Percentiles rank a stretch among this genome's conserved stretches.
Evolutionary conservation across 345 rosid genomes (phyloP).

Genomic region (Camelina sativa): DNA sequence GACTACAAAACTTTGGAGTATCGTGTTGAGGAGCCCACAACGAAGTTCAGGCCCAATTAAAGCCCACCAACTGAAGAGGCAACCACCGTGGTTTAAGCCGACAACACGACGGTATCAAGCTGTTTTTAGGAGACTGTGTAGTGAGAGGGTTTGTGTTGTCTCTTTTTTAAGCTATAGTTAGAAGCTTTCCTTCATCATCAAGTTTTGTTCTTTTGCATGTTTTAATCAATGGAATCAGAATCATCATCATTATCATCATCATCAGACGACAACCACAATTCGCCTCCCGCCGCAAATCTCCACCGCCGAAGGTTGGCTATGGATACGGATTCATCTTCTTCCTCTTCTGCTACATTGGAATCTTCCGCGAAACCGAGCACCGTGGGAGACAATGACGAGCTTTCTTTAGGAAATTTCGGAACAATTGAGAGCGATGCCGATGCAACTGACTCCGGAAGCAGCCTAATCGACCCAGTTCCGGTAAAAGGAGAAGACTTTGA

Average conservation of each 20-base stretch:
- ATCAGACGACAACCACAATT: conserved; percentile 48
- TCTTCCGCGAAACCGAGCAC: conserved; percentile 10
- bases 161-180: conserved; percentile 10
- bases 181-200: not conserved
- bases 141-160: not conserved
- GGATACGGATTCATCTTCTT: not conserved
- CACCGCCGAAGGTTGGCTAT: not conserved
- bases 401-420: conserved; percentile 18
- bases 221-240: conserved; percentile 35
- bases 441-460: not conserved
- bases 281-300: conserved; percentile 35
- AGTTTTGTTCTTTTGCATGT: not conserved
- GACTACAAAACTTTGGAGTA: not conserved
- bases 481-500: not conserved
- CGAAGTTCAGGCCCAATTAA: not conserved
- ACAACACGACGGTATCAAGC: conserved; percentile 30
- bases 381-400: conserved; percentile 34
- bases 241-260: conserved; percentile 26
- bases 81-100: conserved; percentile 33
- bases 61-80: conserved; percentile 27
- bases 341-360: conserved; percentile 5
- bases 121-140: conserved; percentile 30
- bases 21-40: not conserved
- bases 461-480: not conserved
- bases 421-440: not conserved